Evolutionary conservation across 2,329 filamentous ascomycete species (phyloP).

Genomic region (Sporothrix brunneoviolacea): DNA sequence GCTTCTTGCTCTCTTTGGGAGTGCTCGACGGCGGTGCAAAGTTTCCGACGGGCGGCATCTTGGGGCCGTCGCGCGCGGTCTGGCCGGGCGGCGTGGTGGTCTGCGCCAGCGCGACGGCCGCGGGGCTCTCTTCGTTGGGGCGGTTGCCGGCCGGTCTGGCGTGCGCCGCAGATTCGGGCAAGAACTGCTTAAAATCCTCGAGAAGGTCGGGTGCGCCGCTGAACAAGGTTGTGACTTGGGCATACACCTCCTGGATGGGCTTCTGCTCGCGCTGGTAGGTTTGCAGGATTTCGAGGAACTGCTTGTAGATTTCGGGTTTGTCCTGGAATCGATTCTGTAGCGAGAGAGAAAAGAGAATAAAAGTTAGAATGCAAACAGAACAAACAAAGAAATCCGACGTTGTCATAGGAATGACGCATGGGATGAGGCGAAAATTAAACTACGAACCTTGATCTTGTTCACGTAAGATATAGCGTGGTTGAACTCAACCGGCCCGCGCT

Average conservation of each 20-base stretch:
- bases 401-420: slow-evolving; percentile 1
- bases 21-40: slow-evolving; percentile 79
- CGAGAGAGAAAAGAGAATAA: background rate
- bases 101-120: slow-evolving; percentile 39
- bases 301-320: slow-evolving; percentile 97
- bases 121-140: slow-evolving; percentile 58
- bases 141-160: slow-evolving; percentile 53
- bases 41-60: slow-evolving; percentile 89
- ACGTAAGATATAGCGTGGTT: slow-evolving; percentile 99
- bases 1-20: slow-evolving; percentile 86
- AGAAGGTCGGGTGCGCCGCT: slow-evolving; percentile 87
- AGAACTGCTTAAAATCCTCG: slow-evolving; percentile 97
- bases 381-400: background rate
- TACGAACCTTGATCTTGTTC: slow-evolving; percentile 95
- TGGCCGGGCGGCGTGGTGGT: slow-evolving; percentile 50
- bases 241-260: slow-evolving; percentile 96
- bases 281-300: slow-evolving; percentile 95
- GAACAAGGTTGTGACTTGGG: slow-evolving; percentile 91
- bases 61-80: slow-evolving; percentile 53
- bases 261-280: slow-evolving; percentile 98
- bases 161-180: slow-evolving; percentile 73
- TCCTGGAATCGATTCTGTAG: slow-evolving; percentile 87
- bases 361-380: background rate
- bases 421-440: background rate
- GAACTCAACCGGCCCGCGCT: slow-evolving; percentile 92